Conservation (phyloP, 129 eudicot species). For the Helianthus tuberosus region DNA sequence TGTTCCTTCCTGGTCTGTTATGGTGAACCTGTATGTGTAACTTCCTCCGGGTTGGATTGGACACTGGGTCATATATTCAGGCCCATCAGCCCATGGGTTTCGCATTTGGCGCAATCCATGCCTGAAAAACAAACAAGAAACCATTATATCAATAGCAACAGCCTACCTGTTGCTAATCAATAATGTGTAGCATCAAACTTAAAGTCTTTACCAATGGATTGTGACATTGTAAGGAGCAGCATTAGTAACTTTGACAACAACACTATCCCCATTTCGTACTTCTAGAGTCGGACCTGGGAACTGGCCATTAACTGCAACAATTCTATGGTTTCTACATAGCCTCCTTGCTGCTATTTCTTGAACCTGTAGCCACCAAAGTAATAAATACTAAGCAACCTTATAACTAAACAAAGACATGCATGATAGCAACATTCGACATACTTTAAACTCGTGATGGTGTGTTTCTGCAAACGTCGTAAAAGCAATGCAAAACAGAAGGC, state of each 20-base stretch:
- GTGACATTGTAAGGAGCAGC: conserved; percentile 64
- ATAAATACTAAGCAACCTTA: background rate
- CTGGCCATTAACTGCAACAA: conserved; percentile 61
- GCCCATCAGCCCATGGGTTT: conserved; percentile 89
- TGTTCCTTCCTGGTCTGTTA: conserved; percentile 72
- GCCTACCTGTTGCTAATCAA: background rate
- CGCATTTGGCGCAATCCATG: conserved; percentile 77
- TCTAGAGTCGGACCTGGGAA: conserved; percentile 70
- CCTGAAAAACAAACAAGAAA: conserved; percentile 34
- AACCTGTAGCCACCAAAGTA: conserved; percentile 36
- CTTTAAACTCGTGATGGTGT: conserved; percentile 57
- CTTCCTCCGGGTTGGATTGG: conserved; percentile 70
- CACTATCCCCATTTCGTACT: conserved; percentile 59
- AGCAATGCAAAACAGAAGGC: conserved; percentile 32
- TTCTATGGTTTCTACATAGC: conserved; percentile 52
- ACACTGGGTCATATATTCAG: conserved; percentile 75
- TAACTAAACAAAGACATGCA: background rate
- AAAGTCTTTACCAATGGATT: conserved; percentile 52
- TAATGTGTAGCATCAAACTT: background rate
- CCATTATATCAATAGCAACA: background rate
- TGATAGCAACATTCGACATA: conserved; percentile 22
- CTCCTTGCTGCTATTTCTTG: conserved; percentile 54
- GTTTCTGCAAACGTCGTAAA: conserved; percentile 47
- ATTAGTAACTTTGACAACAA: conserved; percentile 56
- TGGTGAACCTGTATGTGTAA: conserved; percentile 66